Evolutionary conservation across 805 yeast genomes (phyloP), one percentile per base, ranked within the genome.

Genomic region (Nematodospora valgi): DNA sequence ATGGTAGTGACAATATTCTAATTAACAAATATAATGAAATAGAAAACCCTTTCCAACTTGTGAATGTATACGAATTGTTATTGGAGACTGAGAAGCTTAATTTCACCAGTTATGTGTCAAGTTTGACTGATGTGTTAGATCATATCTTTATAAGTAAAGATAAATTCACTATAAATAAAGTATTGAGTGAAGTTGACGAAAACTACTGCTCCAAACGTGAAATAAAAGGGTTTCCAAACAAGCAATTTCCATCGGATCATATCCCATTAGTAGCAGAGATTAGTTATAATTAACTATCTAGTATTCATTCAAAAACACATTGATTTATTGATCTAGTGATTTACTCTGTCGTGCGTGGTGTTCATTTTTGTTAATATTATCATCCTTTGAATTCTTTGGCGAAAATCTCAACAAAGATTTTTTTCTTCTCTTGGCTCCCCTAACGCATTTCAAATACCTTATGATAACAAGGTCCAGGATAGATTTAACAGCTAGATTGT

Each of bases 161-260:
- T 8, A 67, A 63, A 29, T 51, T 77, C 16, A 48, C 55, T 29
- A 54, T 72, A 14, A 48, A 64, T 1, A 63, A 65, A 34, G 68
- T 74, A n/a, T 53, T 78, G n/a, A 72, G 78, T n/a, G 79, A 76
- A 12, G 58, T 73, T 10, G 67, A 69, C 30, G 42, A 49, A 0
- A 35, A 45, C 0, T 68, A 70, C 39, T 35, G 60, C 11, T 35
- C 48, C 5, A 39, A 48, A 20, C 32, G 30, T 23, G 30, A 32
- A 0, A 61, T 59, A 8, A 39, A 39, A 7, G 76, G 82, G 0
- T 63, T 78, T 32, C 86, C 85, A 1, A 78, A 79, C 42, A 58
- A 52, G 27, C 70, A 70, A 13, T 79, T 74, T 43, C 85, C 86
- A 4, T 78, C 80, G 34, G 81, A 76, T 38, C 74, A 67, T 41